A percentile compares a stretch with the other conserved stretches of the same genome.
Evolutionary conservation across 2,329 filamentous ascomycete species (phyloP).

Genomic region (Hymenoscyphus infarciens): DNA sequence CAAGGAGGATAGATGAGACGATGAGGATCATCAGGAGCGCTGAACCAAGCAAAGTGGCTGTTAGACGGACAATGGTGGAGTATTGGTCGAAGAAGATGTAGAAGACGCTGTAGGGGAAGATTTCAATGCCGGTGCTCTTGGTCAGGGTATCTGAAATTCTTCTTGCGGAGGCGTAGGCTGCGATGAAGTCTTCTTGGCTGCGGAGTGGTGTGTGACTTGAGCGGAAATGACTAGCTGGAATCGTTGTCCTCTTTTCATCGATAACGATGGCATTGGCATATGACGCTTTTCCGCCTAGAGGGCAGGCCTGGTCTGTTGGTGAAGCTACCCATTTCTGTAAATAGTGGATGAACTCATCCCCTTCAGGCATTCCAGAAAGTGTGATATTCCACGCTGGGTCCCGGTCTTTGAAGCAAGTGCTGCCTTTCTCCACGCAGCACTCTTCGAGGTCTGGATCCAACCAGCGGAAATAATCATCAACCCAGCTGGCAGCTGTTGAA

Average conservation of each 20-base stretch:
- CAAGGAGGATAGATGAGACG: conserved; percentile 75
- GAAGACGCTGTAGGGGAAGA: conserved; percentile 96
- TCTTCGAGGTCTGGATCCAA: conserved; percentile 62
- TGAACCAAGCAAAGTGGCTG: conserved; percentile 73
- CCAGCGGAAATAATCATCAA: conserved; percentile 96
- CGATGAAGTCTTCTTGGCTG: conserved; percentile 89
- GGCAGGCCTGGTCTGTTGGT: conserved; percentile 79
- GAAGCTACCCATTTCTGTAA: conserved; percentile 76
- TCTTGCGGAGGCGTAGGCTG: conserved; percentile 81
- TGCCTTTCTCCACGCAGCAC: conserved; percentile 66
- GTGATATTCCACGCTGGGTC: conserved; percentile 85
- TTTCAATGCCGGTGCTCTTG: conserved; percentile 66
- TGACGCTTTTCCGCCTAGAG: conserved; percentile 81
- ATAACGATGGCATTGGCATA: conserved; percentile 84
- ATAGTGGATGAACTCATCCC: conserved; percentile 85
- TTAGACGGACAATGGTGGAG: conserved; percentile 75
- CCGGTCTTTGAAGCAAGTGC: conserved; percentile 75
- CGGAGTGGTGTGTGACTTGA: conserved; percentile 83
- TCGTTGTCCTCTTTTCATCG: conserved; percentile 60
- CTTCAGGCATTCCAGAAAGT: conserved; percentile 86
- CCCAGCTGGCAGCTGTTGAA: conserved; percentile 87
- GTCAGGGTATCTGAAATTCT: conserved; percentile 79
- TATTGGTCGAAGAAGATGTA: conserved; percentile 99
- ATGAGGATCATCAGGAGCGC: conserved; percentile 83
- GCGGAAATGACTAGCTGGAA: conserved; percentile 86